phyloP scores from a whole-genome alignment of 352 stramenopile species.

The Globisporangium alternatum region DNA sequence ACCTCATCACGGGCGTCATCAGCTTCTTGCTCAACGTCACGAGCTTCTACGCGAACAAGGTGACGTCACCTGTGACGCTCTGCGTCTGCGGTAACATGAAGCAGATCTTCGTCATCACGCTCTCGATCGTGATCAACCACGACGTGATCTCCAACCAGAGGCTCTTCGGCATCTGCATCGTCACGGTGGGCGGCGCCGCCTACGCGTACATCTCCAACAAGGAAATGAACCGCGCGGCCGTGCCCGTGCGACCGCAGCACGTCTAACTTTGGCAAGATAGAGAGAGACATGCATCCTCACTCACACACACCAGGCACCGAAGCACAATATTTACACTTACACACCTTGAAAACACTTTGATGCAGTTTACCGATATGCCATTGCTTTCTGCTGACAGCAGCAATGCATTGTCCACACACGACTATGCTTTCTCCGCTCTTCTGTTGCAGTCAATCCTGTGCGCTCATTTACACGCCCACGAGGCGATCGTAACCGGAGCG shows the following conservation, averaged over 20 bases:
- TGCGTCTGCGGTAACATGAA: conserved; percentile 95
- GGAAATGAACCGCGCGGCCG: conserved; percentile 60
- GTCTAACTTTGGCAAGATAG: background rate
- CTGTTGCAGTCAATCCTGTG: background rate
- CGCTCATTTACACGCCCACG: conserved; percentile 10
- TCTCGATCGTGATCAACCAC: conserved; percentile 79
- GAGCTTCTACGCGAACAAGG: conserved; percentile 94
- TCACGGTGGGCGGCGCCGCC: conserved; percentile 55
- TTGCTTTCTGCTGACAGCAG: background rate
- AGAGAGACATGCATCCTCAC: background rate
- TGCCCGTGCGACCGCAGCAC: conserved; percentile 28
- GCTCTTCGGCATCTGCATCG: conserved; percentile 62
- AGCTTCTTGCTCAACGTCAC: conserved; percentile 94
- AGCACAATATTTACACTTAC: background rate
- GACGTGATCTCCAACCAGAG: conserved; percentile 70
- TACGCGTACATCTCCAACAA: conserved; percentile 80
- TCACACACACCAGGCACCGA: background rate
- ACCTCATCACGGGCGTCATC: conserved; percentile 84
- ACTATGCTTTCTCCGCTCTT: background rate
- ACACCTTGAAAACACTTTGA: background rate
- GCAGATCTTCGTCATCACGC: conserved; percentile 86
- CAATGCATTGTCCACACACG: background rate
- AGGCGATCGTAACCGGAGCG: conserved; percentile 37
- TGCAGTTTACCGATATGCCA: no score
- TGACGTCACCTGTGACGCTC: conserved; percentile 93